A percentile compares a stretch with the other conserved stretches of the same genome.
phyloP scores from a whole-genome alignment of 1,284 basidiomycete species.

The Naganishia sp. region DNA sequence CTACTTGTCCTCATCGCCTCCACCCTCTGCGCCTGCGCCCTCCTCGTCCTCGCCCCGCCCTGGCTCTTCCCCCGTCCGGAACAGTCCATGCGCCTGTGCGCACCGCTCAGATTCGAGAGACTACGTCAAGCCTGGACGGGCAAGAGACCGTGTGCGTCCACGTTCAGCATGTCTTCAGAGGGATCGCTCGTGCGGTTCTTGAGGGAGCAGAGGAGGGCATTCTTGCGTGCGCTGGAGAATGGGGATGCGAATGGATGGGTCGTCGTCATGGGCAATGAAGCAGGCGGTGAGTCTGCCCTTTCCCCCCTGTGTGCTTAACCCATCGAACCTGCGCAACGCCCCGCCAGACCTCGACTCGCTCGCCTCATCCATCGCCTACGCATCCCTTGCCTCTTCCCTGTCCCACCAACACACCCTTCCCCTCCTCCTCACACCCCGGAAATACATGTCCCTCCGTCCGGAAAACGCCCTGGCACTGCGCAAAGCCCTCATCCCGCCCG shows the following conservation, averaged over 20 bases:
- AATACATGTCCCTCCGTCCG: constrained; percentile 74
- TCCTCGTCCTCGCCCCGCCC: constrained; percentile 8
- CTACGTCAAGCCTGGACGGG: background rate
- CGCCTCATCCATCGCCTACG: constrained; percentile 77
- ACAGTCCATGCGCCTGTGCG: constrained; percentile 44
- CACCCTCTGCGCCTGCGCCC: constrained; percentile 12
- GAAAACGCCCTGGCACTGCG: constrained; percentile 81
- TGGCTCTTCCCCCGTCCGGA: constrained; percentile 14
- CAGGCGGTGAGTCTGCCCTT: constrained; percentile 66
- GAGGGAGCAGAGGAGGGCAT: constrained; percentile 55
- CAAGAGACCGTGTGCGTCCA: too few species aligned
- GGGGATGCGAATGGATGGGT: constrained; percentile 67
- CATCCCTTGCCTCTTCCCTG: constrained; percentile 64
- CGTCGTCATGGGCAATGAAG: constrained; percentile 86
- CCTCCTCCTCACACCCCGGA: constrained; percentile 68
- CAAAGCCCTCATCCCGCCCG: constrained; percentile 58
- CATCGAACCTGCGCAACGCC: background rate
- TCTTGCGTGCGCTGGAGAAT: constrained; percentile 56
- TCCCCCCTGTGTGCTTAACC: background rate
- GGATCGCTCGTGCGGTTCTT: constrained; percentile 53
- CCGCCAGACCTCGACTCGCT: constrained; percentile 79
- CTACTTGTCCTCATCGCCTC: constrained; percentile 4
- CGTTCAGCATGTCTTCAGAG: background rate
- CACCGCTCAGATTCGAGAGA: constrained; percentile 41
- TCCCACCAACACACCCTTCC: constrained; percentile 65